Evolutionary conservation across 1,284 basidiomycete genomes (phyloP).

Genomic region (Stereum hirsutum): DNA sequence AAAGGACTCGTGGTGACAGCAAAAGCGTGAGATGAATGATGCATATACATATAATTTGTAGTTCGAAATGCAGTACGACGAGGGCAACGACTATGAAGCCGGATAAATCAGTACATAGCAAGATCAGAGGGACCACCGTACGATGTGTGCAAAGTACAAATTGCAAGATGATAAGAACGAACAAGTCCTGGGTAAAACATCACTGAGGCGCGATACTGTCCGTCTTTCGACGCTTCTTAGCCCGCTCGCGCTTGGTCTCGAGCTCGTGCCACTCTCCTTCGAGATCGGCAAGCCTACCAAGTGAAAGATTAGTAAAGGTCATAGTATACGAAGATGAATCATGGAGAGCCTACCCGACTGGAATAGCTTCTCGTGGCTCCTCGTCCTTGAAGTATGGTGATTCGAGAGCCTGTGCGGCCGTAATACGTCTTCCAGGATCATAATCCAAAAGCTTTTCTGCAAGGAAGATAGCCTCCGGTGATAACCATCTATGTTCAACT

Average conservation of each 20-base stretch:
- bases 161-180: too few relatives aligned
- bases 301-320: conserved; percentile 11
- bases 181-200: too few relatives aligned
- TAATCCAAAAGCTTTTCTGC: conserved; percentile 79
- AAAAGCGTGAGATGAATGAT: conserved; percentile 19
- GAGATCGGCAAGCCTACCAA: conserved; percentile 52
- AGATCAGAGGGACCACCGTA: too few relatives aligned
- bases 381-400: conserved; percentile 81
- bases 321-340: conserved; percentile 3
- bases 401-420: conserved; percentile 74
- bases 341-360: conserved; percentile 58
- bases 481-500: conserved; percentile 60
- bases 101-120: too few relatives aligned
- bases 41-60: too few relatives aligned
- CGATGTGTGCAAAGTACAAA: too few relatives aligned
- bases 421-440: conserved; percentile 73
- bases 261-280: conserved; percentile 95
- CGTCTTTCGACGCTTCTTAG: conserved; percentile 60
- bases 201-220: conserved; percentile 19
- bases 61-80: too few relatives aligned
- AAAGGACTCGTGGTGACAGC: conserved; percentile 47
- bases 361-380: conserved; percentile 64
- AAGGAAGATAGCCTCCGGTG: conserved; percentile 76
- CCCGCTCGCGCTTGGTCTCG: conserved; percentile 80
- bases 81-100: too few relatives aligned